Conservation (phyloP, 306 rosid species). For the Calophaca sinica region DNA sequence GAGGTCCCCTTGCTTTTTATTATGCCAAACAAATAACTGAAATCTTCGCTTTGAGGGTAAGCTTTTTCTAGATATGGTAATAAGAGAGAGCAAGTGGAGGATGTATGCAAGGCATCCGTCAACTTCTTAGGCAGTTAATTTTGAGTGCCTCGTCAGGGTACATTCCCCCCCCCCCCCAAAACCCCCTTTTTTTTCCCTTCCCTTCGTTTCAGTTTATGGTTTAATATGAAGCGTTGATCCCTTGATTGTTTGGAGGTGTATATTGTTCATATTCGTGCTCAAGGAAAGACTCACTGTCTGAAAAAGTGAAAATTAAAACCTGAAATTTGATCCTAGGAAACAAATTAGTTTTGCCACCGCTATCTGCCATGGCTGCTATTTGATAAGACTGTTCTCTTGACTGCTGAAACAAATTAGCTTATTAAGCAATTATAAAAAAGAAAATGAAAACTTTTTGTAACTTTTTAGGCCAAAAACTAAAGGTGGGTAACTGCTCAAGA, state of each 20-base stretch:
- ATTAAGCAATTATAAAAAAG: too few relatives aligned
- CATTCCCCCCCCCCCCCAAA: too few relatives aligned
- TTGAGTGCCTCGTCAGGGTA: neutral
- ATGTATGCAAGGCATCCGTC: neutral
- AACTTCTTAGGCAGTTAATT: constrained; percentile 7
- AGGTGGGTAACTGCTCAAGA: too few relatives aligned
- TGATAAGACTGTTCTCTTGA: too few relatives aligned
- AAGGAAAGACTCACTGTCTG: neutral
- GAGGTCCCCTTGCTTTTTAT: neutral
- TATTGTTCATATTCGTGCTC: neutral
- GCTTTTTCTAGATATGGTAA: constrained; percentile 26
- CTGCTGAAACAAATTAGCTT: too few relatives aligned
- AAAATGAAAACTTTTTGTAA: too few relatives aligned
- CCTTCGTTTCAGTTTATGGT: neutral
- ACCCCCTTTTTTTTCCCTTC: neutral
- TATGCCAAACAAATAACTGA: constrained; percentile 26
- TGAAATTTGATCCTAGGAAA: too few relatives aligned
- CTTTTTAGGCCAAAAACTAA: too few relatives aligned
- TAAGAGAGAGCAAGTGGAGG: too few relatives aligned
- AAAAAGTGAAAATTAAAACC: too few relatives aligned
- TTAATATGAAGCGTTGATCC: constrained; percentile 1
- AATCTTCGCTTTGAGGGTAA: constrained; percentile 66
- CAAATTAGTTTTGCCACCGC: too few relatives aligned
- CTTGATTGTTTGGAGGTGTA: neutral
- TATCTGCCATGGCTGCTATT: too few relatives aligned